Evolutionary conservation across 768 basidiomycete genomes (phyloP), one percentile per base, ranked within the genome.

Genomic region (Fistulinella prunicolor): DNA sequence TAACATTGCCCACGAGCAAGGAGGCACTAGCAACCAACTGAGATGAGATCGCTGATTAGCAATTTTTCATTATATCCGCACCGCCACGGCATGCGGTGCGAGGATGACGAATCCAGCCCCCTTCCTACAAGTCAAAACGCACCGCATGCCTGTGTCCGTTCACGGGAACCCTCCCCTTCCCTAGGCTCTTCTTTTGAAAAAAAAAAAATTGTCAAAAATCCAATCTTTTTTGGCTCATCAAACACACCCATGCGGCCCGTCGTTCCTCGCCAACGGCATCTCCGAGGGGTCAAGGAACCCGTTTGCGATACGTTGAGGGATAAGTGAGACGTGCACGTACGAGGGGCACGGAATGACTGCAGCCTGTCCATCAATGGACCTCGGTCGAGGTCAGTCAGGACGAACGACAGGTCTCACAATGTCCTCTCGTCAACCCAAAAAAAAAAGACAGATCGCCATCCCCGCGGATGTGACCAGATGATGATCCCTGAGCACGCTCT

Each of bases 21-120:
- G 57, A 52, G 54, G 55, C 48, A 59, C 49, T 57, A 55, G 42
- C 22, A 47, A 53, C 51, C 53, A 60, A 58, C 61, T 63, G 64
- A 64, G 59, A 55, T 58, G 62, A 49, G 56, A 61, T 53, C 9
- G 44, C 38, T 37, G 49, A 62, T 54, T 50, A 53, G 58, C 50
- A 52, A 54, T 48, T 60, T n/a, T 63, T 58, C 63, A 60, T 61
- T 64, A 55, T 53, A 23, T 13, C 17, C 40, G 49, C 58, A 66
- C 59, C 36, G 66, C 65, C 62, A 60, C 66, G 38, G 47, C 49
- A 56, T 50, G 56, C 55, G 59, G 55, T 55, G 53, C 51, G 46
- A 51, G n/a, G 55, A 54, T 56, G 51, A 34, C 32, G 12, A 7
- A 54, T 45, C 48, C 59, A 51, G 42, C 47, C 54, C 36, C 45